Conservation (phyloP, 108 stramenopile species). For the Cyclotella atomus region DNA sequence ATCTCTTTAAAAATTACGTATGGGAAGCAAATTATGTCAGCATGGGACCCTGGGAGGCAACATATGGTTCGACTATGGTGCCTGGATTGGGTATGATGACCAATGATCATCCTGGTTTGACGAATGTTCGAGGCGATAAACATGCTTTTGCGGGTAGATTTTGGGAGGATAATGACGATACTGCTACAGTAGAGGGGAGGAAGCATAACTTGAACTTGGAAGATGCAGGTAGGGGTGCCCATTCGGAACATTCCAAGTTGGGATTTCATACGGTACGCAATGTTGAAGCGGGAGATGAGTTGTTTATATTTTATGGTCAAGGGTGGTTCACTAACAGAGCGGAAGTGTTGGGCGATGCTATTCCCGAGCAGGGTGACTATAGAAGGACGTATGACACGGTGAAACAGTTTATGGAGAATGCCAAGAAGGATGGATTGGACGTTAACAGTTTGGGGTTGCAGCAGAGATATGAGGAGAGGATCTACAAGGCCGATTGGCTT, state of each 20-base stretch:
- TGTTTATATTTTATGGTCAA: slow-evolving; percentile 70
- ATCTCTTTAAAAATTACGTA: slow-evolving; percentile 19
- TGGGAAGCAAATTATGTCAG: slow-evolving; percentile 10
- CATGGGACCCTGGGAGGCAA: slow-evolving; percentile 29
- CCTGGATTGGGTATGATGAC: slow-evolving; percentile 62
- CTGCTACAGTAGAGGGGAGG: not conserved
- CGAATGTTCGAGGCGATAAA: slow-evolving; percentile 28
- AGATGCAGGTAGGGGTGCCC: slow-evolving; percentile 67
- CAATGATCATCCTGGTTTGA: slow-evolving; percentile 57
- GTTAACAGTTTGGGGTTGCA: not conserved
- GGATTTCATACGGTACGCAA: slow-evolving; percentile 17
- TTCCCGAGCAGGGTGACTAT: slow-evolving; percentile 50
- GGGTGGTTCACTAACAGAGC: slow-evolving; percentile 61
- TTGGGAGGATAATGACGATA: slow-evolving; percentile 25
- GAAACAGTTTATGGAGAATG: not conserved
- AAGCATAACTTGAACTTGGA: not conserved
- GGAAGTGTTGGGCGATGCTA: slow-evolving; percentile 26
- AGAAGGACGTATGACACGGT: slow-evolving; percentile 25
- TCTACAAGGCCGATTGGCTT: slow-evolving; percentile 15
- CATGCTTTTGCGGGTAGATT: not conserved
- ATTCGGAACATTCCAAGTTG: slow-evolving; percentile 47
- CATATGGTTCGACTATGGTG: slow-evolving; percentile 19
- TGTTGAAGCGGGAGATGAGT: slow-evolving; percentile 69
- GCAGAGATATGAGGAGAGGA: slow-evolving; percentile 4
- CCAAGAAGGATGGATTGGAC: not conserved